A percentile compares a stretch with the other conserved stretches of the same genome.
phyloP scores from a whole-genome alignment of 2,329 filamentous ascomycete genomes.

The Pseudocercospora vitis region DNA sequence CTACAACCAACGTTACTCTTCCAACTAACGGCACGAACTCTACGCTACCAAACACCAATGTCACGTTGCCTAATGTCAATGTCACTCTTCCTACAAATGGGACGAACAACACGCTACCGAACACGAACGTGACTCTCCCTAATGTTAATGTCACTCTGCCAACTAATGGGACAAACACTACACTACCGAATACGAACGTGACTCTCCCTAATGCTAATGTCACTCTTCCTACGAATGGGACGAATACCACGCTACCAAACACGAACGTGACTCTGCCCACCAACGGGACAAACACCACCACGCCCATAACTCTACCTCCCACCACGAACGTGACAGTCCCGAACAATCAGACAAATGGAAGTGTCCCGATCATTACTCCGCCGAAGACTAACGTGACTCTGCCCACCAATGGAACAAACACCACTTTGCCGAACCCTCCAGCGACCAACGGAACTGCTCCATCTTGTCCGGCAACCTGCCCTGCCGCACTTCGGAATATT shows the following conservation, averaged over 20 bases:
- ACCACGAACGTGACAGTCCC: too few species aligned
- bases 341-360: not conserved
- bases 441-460: not conserved
- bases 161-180: not conserved
- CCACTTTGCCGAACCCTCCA: not conserved
- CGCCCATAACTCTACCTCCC: too few species aligned
- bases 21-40: not conserved
- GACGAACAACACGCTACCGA: not conserved
- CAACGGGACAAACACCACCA: not conserved
- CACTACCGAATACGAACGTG: too few species aligned
- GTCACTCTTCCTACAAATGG: not conserved
- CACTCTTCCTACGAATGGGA: not conserved
- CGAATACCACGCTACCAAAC: not conserved
- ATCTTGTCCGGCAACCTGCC: not conserved
- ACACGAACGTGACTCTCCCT: not conserved
- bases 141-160: not conserved
- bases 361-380: not conserved
- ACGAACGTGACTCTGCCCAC: not conserved
- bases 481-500: not conserved
- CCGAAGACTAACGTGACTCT: not conserved
- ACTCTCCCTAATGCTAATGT: too few species aligned
- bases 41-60: too few species aligned
- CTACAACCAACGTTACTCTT: not conserved
- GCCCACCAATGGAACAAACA: constrained; percentile 1
- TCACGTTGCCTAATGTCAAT: too few species aligned